These are phyloP conservation scores for Pichia phayaonensis DNA, from an alignment of 805 yeast species.

Conservation along the genomic window DNA sequence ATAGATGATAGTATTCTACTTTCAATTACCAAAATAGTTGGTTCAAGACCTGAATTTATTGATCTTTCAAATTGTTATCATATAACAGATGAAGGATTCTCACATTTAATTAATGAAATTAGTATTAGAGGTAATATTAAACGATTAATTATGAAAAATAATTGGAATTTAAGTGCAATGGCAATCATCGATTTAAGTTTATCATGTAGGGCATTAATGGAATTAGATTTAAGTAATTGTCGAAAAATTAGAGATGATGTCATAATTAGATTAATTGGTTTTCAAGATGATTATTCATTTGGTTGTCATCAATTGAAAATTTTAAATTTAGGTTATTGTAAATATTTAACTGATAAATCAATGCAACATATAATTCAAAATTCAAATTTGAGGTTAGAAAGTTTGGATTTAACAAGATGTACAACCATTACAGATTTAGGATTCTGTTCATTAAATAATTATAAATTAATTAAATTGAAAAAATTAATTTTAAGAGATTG, in stretches of 20 bases:
- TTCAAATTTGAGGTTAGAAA: conserved; percentile 47
- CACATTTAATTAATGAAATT: conserved; percentile 60
- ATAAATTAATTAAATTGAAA: conserved; percentile 45
- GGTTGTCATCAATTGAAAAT: conserved; percentile 56
- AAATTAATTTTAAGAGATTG: conserved; percentile 59
- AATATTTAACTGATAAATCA: conserved; percentile 60
- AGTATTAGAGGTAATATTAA: conserved; percentile 57
- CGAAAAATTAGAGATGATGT: conserved; percentile 68
- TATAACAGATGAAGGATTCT: conserved; percentile 68
- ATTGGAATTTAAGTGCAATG: conserved; percentile 76
- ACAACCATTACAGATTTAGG: conserved; percentile 74
- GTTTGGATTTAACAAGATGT: conserved; percentile 62
- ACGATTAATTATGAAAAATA: conserved; percentile 53
- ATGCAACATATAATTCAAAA: conserved; percentile 56
- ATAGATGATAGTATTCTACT: conserved; percentile 51
- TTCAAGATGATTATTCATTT: conserved; percentile 25
- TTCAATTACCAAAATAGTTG: conserved; percentile 61
- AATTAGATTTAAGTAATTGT: conserved; percentile 64
- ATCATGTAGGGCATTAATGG: conserved; percentile 51
- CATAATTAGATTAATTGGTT: conserved; percentile 59
- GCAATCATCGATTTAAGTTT: conserved; percentile 72
- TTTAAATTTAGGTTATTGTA: conserved; percentile 64
- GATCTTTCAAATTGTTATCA: conserved; percentile 71
- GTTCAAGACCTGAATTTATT: conserved; percentile 53
- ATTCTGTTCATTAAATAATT: conserved; percentile 55